A percentile compares a stretch with the other conserved stretches of the same genome.
These are phyloP conservation scores for Ascosphaera apis DNA, from an alignment of 2,329 filamentous ascomycete species.

Conservation along the genomic window DNA sequence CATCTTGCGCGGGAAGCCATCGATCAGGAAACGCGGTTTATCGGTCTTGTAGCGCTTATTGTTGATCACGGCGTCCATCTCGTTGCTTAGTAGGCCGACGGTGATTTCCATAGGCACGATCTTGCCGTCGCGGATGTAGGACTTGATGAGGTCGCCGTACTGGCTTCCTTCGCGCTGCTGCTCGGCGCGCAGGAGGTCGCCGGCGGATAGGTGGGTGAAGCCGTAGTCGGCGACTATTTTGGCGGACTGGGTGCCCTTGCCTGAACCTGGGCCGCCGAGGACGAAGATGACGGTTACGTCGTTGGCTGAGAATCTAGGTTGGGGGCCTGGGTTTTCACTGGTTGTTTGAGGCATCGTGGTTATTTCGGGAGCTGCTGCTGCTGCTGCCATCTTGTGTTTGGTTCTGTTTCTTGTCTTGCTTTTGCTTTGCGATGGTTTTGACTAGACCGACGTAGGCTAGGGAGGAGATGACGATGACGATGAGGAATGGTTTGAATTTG, in stretches of 20 bases:
- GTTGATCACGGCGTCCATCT: constrained; percentile 51
- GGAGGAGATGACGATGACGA: constrained; percentile 24
- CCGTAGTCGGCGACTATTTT: constrained; percentile 69
- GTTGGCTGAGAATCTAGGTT: constrained; percentile 42
- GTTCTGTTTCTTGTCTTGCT: too few species aligned
- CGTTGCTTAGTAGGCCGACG: constrained; percentile 77
- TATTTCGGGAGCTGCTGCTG: too few species aligned
- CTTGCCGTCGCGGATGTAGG: constrained; percentile 78
- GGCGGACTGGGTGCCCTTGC: constrained; percentile 89
- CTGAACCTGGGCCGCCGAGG: constrained; percentile 81
- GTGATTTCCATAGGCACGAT: constrained; percentile 99
- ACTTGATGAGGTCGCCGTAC: constrained; percentile 80
- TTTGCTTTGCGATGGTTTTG: too few species aligned
- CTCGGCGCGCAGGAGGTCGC: constrained; percentile 81
- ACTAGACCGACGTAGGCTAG: constrained; percentile 29
- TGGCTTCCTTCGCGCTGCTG: constrained; percentile 67
- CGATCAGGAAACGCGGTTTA: too few species aligned
- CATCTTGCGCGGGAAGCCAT: constrained; percentile 85
- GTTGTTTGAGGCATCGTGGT: too few species aligned
- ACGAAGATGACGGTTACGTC: constrained; percentile 89
- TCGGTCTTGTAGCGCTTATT: constrained; percentile 20
- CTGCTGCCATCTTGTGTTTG: too few species aligned
- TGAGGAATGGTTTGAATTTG: constrained; percentile 19
- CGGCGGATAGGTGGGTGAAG: constrained; percentile 83
- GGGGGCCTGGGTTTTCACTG: too few species aligned